A percentile compares a stretch with the other conserved stretches of the same genome.
Evolutionary conservation across 2,329 filamentous ascomycete genomes (phyloP).

Genomic region (Byssoonygena ceratinophila): DNA sequence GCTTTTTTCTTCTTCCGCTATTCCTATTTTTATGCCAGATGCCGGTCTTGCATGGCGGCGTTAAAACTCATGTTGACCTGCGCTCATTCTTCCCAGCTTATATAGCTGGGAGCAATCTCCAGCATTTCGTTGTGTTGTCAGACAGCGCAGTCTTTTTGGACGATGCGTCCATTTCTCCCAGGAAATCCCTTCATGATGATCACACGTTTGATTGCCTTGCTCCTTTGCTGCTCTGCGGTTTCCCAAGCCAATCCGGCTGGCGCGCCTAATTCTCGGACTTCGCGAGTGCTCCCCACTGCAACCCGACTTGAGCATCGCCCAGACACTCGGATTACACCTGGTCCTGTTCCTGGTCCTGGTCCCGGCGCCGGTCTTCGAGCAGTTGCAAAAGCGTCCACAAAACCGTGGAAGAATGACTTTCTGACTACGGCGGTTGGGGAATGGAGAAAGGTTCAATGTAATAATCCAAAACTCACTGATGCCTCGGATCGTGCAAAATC

Average conservation of each 20-base stretch:
- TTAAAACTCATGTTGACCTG: not conserved
- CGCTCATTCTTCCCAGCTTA: not conserved
- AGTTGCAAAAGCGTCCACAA: not conserved
- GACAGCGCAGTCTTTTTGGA: not conserved
- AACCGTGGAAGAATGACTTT: not conserved
- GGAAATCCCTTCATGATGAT: not conserved
- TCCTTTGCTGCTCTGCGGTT: not conserved
- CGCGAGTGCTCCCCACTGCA: not conserved
- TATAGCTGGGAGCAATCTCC: not conserved
- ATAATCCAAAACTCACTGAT: not conserved
- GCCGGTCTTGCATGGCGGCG: not conserved
- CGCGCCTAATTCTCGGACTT: not conserved
- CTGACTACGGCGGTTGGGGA: slow-evolving; percentile 1
- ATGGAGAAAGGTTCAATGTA: slow-evolving; percentile 1
- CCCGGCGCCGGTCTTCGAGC: not conserved
- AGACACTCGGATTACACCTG: not conserved
- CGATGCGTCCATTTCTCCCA: not conserved
- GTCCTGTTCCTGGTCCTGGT: not conserved
- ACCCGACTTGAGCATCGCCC: not conserved
- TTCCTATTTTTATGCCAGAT: not conserved
- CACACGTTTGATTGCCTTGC: not conserved
- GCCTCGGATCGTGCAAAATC: not conserved
- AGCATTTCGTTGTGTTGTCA: not conserved
- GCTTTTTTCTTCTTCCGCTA: not conserved
- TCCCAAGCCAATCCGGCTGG: not conserved